These are phyloP conservation scores for Taxillus chinensis DNA, from an alignment of 164 flowering plant genomes.

Conservation along the genomic window DNA sequence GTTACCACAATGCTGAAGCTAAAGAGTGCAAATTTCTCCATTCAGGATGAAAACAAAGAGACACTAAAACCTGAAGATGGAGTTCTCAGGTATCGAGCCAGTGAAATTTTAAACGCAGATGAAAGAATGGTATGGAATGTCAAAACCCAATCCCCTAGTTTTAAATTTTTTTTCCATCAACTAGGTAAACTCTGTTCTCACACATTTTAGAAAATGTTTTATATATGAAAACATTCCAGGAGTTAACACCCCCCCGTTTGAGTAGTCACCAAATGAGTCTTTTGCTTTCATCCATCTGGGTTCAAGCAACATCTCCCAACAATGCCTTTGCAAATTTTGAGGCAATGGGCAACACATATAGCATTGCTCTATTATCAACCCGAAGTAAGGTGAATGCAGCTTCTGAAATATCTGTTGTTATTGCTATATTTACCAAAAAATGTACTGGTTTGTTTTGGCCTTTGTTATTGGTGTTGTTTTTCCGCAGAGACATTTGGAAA, in stretches of 20 bases:
- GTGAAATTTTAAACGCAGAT: slow-evolving; percentile 15
- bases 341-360: slow-evolving; percentile 74
- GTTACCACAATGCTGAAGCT: slow-evolving; percentile 13
- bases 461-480: too few species aligned
- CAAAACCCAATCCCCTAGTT: neutral
- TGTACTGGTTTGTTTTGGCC: too few species aligned
- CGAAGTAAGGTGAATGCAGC: slow-evolving; percentile 49
- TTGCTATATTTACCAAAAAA: too few species aligned
- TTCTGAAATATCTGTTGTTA: neutral
- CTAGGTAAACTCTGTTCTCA: neutral
- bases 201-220: slow-evolving; percentile 1
- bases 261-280: slow-evolving; percentile 82
- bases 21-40: slow-evolving; percentile 18
- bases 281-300: slow-evolving; percentile 81
- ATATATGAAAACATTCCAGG: slow-evolving; percentile 21
- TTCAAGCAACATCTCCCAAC: slow-evolving; percentile 64
- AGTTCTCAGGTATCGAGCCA: slow-evolving; percentile 15
- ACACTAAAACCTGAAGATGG: slow-evolving; percentile 12
- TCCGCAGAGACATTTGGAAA: too few species aligned
- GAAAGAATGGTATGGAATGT: slow-evolving; percentile 33
- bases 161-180: too few species aligned
- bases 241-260: slow-evolving; percentile 48
- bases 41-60: slow-evolving; percentile 15
- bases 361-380: slow-evolving; percentile 49
- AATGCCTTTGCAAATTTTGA: slow-evolving; percentile 66